Evolutionary conservation across 257 asterid genomes (phyloP), one percentile per base, ranked within the genome.

Genomic region (Solanum tarijense): DNA sequence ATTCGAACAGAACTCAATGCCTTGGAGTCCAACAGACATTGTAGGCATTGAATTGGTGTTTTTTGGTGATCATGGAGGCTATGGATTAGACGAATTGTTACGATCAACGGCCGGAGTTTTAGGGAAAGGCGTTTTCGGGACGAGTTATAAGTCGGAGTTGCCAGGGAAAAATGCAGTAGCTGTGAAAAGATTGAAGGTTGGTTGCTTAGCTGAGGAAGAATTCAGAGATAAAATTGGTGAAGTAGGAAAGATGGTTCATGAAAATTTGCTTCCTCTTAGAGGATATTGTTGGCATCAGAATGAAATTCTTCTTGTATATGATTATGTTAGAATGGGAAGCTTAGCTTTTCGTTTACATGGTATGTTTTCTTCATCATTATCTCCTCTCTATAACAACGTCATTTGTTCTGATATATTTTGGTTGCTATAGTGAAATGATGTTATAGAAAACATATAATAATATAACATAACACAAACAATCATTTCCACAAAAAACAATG

Each of bases 301-400:
- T 32, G 92, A 85, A 23, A 89, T 58, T 87, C 86, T 89, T 73
- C 87, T 90, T 43, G 18, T 90, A 6, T 87, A 62, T 71, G 91
- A 90, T 83, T 87, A 89, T 39, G 88, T 89, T 83, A 25, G 39
- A 25, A 85, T 52, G 83, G 90, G 91, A 73, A 90, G 90, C 87
- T 87, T 90, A 87, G 89, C 91, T 62, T 85, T 74, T 36, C 78
- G 86, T 46, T 87, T 90, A 84, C 91, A 90, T 34, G 92, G 92
- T 89, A 90, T 74, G 88, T 41, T 12, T 7, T 72, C 35, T n/a
- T 76, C 48, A 35, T 73, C 12, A 41, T 41, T 35, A 55, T 18
- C 69, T 75, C 55, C 20, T 52, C 6, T 73, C 36, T 69, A 69
- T 29, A 29, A 29, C 12, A 29, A 29, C 12, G 9, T 69, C 38